Base-by-base conservation (phyloP, 495 filamentous ascomycete species). In the Tuber calosporum region DNA sequence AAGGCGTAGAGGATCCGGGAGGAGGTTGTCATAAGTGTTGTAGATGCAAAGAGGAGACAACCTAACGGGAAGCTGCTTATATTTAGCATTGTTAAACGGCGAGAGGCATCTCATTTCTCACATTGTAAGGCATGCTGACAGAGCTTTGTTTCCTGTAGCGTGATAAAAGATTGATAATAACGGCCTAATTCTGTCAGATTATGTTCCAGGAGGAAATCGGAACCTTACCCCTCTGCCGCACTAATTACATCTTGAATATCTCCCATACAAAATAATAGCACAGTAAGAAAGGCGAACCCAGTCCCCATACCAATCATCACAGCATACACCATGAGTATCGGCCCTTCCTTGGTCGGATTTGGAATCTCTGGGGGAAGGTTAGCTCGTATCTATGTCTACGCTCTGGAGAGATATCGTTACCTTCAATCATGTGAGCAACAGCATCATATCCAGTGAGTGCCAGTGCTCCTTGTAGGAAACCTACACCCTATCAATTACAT, bases 1-100 rank as follows among this genome's bases (percentile, higher is more conserved):
- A 94, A 94, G 2, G 91, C 90, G 74, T 90, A 93, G 40, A 88
- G 87, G 90, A 93, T 92, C 19, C 91, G 88, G 73, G 87, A 90
- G 69, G 87, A 89, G 15, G 91, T 93, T 4, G 90, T 91, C 89
- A 92, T 91, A 76, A 93, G 89, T 20, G 86, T 88, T 2, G 86
- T 90, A 2, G 87, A 86, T 9, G 90, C 90, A 78, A 93, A 92
- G 0, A 93, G 82, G 72, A 92, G 86, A 78, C 90, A 93, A 22
- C 90, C 81, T 30, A 93, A 84, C 0, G 91, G 91, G 80, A 93
- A 88, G 66, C 87, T 88, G 30, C 19, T 7, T 34, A 66, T 82
- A 82, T 34, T 82, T 84, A 4, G 79, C 83, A 22, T 79, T 77
- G 11, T 75, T 81, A 75, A 22, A 83, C 83, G 76, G 84, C 83